A percentile compares a stretch with the other conserved stretches of the same genome.
These are phyloP conservation scores for Mariannaea sp. DNA, from an alignment of 2,329 filamentous ascomycete species.

Conservation along the genomic window DNA sequence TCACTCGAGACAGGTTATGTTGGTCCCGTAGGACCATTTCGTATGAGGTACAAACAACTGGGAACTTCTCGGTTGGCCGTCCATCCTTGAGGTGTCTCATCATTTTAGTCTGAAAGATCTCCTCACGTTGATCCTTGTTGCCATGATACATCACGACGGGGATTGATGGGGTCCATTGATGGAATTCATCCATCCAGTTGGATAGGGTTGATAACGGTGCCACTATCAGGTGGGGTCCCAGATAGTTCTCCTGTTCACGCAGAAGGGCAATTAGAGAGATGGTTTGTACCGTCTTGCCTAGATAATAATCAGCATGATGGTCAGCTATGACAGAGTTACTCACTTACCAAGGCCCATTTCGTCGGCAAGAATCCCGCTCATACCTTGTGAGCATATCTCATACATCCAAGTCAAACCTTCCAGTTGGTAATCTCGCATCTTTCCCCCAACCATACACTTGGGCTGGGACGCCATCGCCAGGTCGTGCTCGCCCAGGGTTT, in stretches of 20 bases:
- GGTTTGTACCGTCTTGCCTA: slow-evolving; percentile 88
- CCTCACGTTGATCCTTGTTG: slow-evolving; percentile 73
- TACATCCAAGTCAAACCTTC: slow-evolving; percentile 97
- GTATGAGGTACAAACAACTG: slow-evolving; percentile 92
- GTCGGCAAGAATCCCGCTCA: slow-evolving; percentile 90
- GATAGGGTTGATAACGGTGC: slow-evolving; percentile 89
- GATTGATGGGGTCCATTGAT: slow-evolving; percentile 86
- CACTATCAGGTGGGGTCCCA: slow-evolving; percentile 87
- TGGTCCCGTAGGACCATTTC: slow-evolving; percentile 95
- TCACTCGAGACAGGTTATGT: slow-evolving; percentile 77
- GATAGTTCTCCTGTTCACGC: slow-evolving; percentile 81
- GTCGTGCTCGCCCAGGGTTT: slow-evolving; percentile 65
- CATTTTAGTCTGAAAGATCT: slow-evolving; percentile 74
- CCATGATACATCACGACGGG: slow-evolving; percentile 93
- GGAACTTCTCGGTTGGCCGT: slow-evolving; percentile 69
- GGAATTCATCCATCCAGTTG: slow-evolving; percentile 96
- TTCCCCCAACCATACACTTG: slow-evolving; percentile 80
- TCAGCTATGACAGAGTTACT: background rate
- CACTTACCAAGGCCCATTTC: slow-evolving; percentile 81
- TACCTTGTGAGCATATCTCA: slow-evolving; percentile 76
- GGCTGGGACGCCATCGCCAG: slow-evolving; percentile 85
- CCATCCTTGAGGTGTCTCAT: slow-evolving; percentile 69
- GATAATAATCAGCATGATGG: slow-evolving; percentile 7
- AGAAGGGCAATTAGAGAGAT: slow-evolving; percentile 87
- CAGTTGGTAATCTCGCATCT: slow-evolving; percentile 92